Percentiles rank a stretch among this genome's conserved stretches.
These are phyloP conservation scores for Histomonas meleagridis DNA, from an alignment of 208 protist genomes.

Conservation along the genomic window DNA sequence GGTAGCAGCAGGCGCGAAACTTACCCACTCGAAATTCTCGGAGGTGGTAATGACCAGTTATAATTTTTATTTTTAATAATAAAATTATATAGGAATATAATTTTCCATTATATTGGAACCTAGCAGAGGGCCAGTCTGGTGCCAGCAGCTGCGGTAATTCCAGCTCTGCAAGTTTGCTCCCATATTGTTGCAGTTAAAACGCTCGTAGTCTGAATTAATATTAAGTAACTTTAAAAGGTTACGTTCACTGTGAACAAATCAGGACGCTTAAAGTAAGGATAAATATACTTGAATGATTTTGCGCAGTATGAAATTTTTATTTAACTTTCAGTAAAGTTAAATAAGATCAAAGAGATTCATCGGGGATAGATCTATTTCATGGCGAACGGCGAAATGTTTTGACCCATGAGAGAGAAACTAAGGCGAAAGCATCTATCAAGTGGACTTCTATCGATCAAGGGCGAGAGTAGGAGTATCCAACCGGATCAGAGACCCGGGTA, in stretches of 20 bases:
- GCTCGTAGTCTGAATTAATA: constrained; percentile 17
- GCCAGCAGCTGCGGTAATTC: constrained; percentile 46
- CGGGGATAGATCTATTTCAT: constrained; percentile 57
- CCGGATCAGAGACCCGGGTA: constrained; percentile 67
- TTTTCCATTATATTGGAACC: background rate
- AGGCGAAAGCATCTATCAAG: constrained; percentile 65
- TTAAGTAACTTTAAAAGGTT: no score
- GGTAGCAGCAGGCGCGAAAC: constrained; percentile 11
- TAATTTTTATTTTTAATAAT: background rate
- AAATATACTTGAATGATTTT: background rate
- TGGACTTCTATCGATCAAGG: constrained; percentile 64
- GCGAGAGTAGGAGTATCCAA: constrained; percentile 68
- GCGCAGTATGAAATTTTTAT: background rate
- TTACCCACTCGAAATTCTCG: background rate
- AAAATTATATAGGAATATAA: background rate
- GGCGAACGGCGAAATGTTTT: constrained; percentile 65
- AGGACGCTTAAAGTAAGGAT: background rate
- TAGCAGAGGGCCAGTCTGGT: constrained; percentile 40
- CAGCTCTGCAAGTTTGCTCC: constrained; percentile 41
- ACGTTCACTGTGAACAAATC: background rate
- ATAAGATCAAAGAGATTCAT: background rate
- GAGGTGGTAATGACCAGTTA: background rate
- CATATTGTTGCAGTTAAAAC: constrained; percentile 45
- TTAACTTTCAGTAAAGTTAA: no score
- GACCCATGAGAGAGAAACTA: constrained; percentile 61